Evolutionary conservation across 257 asterid genomes (phyloP).

Genomic region (Solanum ossicruentum): DNA sequence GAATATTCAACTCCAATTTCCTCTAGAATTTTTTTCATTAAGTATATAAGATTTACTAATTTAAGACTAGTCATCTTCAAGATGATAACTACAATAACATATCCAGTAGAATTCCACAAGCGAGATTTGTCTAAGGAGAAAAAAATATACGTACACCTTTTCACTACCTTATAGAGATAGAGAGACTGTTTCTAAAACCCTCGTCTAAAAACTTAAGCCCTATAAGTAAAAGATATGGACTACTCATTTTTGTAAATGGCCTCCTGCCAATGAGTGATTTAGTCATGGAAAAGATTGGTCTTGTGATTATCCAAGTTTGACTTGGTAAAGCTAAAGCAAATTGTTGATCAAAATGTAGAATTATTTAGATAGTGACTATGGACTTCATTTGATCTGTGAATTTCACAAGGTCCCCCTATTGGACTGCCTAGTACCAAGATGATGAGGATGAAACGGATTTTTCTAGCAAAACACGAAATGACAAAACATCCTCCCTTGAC

Average conservation of each 20-base stretch:
- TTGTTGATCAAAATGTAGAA: neutral
- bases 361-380: neutral
- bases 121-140: too few relatives aligned
- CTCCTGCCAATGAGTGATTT: neutral
- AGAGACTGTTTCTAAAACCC: too few relatives aligned
- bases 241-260: neutral
- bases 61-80: too few relatives aligned
- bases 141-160: too few relatives aligned
- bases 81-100: too few relatives aligned
- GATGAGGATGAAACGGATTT: neutral
- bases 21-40: neutral
- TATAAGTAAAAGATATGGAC: too few relatives aligned
- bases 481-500: neutral
- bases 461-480: neutral
- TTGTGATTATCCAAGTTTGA: neutral
- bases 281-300: neutral
- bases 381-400: neutral
- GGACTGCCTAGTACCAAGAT: neutral
- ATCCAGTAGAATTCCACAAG: fast-evolving
- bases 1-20: neutral
- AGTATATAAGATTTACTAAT: neutral
- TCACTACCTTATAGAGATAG: too few relatives aligned
- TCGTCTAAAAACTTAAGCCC: too few relatives aligned
- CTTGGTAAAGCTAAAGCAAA: neutral
- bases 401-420: neutral